Base-by-base conservation (phyloP, 1,139 yeast species). In the Magnusiomyces paraingens region DNA sequence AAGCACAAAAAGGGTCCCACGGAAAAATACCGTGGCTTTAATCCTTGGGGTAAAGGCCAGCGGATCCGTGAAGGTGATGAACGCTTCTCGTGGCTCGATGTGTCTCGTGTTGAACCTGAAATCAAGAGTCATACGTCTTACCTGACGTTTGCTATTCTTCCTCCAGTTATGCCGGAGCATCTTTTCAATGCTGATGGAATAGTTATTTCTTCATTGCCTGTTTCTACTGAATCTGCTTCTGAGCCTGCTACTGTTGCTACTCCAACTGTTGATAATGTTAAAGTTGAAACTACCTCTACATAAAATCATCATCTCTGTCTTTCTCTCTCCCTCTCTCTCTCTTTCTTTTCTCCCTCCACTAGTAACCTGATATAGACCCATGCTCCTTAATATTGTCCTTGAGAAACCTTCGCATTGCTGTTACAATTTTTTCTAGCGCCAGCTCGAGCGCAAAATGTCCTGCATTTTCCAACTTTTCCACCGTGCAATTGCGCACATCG, bases 61-160 rank as follows among this genome's bases (percentile, higher is more conserved):
- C 78, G 96, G 61, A 78, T 94, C 43, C 80, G 78, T 62, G 97
- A 91, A 70, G 99, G 99, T 51, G 97, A 93, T 64, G 81, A 75
- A 10, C 77, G 77, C 4, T 93, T 76, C 69, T 73, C 79, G 39
- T 94, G 99, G 99, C 74, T 77, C 57, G 78, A 88, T 60, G 94
- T 91, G 22, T 83, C 96, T 15, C 84, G 83, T 66, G 75, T 85
- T 2, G 99, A 93, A 67, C 65, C 83, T 2, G 98, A 93, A 64
- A 77, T 93, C 64, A 93, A 91, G 71, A 85, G 91, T 21, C 99
- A 94, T 62, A 94, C 99, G 0, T 89, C 97, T 0, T 94, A 89
- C 66, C 73, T 94, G 66, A 89, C 97, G 1, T 94, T 94, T 78
- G 99, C 99, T 39, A 58, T 64, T 20, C 65, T 70, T 11, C 73